phyloP scores from a whole-genome alignment of 495 filamentous ascomycete genomes.

The Thozetella sp. region DNA sequence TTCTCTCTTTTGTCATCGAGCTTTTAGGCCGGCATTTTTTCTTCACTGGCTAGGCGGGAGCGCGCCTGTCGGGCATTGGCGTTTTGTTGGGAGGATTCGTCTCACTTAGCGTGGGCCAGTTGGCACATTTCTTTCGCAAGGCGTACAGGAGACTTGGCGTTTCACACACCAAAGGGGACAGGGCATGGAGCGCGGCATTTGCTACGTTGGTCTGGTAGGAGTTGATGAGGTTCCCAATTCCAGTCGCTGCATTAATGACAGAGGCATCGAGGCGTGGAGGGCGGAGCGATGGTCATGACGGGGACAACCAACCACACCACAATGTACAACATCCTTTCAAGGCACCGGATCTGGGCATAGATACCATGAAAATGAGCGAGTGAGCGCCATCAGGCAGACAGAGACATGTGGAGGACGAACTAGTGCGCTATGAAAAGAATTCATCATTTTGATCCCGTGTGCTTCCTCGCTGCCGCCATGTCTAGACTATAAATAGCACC shows the following conservation, averaged over 20 bases:
- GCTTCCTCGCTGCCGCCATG: too few relatives aligned
- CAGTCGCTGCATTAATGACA: conserved; percentile 2
- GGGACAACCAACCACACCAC: neutral
- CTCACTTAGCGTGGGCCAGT: neutral
- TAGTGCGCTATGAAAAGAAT: neutral
- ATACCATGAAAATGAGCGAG: neutral
- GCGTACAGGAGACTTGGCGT: conserved; percentile 2
- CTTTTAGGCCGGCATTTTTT: too few relatives aligned
- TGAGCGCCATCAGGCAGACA: too few relatives aligned
- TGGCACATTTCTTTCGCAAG: neutral
- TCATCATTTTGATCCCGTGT: too few relatives aligned
- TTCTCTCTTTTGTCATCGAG: too few relatives aligned
- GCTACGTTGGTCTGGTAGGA: conserved; percentile 1
- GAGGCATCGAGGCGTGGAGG: neutral
- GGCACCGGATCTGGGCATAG: neutral
- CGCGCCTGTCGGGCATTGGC: neutral
- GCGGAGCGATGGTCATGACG: neutral
- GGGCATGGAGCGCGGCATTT: neutral
- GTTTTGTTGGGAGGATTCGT: neutral
- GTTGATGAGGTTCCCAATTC: neutral
- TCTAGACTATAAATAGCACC: too few relatives aligned
- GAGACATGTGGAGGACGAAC: neutral
- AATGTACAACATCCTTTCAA: neutral
- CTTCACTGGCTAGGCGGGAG: too few relatives aligned
- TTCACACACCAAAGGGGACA: conserved; percentile 4